Base-by-base conservation (phyloP, 129 eudicot genomes). In the Centaurea solstitialis region DNA sequence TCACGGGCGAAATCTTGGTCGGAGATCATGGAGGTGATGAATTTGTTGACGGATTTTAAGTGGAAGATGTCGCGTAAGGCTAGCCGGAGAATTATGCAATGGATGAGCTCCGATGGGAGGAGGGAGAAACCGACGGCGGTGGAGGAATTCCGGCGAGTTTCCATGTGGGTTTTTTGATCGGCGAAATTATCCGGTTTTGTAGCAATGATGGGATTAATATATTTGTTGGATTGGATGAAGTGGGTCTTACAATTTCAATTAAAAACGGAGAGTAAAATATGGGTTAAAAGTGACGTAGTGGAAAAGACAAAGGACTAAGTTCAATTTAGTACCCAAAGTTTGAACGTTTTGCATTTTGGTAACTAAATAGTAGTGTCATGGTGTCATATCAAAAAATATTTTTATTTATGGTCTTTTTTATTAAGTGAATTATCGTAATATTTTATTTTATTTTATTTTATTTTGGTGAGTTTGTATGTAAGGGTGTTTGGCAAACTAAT, bases 81-180 rank as follows among this genome's bases (percentile, higher is more conserved):
- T 37, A 90, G 79, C 17, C 82, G 88, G 67, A 87, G 73, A 38
- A 86, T 73, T 30, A 90, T 90, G 73, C 72, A 87, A 35, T 90
- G 91, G 38, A 90, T 87, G 87, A 90, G 91, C 84, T 90, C 91
- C 23, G 94, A 87, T 15, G 94, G 91, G 18, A 90, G 94, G 67
- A 90, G 84, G 38, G 75, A 82, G 73, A 90, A 87, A 10, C 94
- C 91, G 71, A 90, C 84, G 72, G 78, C 77, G 68, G 83, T 86
- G 41, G 91, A 81, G 7, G 91, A 80, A 83, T 65, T 87, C 82
- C 83, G 87, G 76, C 86, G 85, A 81, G 20, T 84, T 90, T 87
- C 94, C 94, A 87, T 90, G 47, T 28, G 78, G 39, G 71, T n/a
- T 80, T 76, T 86, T 76, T 86, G 75, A 76, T 78, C 67, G 65